phyloP scores from a whole-genome alignment of 768 basidiomycete species.

The Trametes cinnabarina region DNA sequence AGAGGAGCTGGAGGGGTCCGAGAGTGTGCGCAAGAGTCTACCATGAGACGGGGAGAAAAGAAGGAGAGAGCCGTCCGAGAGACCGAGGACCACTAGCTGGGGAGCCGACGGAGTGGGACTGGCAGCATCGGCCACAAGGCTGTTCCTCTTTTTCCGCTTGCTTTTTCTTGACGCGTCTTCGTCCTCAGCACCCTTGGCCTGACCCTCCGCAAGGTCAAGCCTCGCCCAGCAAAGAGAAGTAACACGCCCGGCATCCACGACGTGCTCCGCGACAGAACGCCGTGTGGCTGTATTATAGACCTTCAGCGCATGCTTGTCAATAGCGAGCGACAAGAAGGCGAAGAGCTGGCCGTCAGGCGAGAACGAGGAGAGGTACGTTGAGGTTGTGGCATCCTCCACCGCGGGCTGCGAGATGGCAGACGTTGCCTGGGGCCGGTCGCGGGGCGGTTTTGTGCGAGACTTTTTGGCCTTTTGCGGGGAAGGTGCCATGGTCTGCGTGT shows the following conservation, averaged over 20 bases:
- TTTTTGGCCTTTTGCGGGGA: constrained; percentile 47
- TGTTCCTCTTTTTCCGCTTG: constrained; percentile 48
- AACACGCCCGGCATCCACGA: constrained; percentile 53
- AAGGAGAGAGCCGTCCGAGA: constrained; percentile 56
- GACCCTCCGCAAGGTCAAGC: constrained; percentile 30
- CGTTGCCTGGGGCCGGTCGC: constrained; percentile 51
- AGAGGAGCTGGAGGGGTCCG: constrained; percentile 53
- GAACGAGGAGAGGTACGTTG: constrained; percentile 52
- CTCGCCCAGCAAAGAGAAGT: constrained; percentile 53
- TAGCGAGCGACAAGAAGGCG: constrained; percentile 59
- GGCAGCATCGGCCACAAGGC: constrained; percentile 28
- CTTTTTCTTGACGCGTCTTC: constrained; percentile 43
- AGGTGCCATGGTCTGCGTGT: constrained; percentile 20
- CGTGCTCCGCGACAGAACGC: constrained; percentile 56
- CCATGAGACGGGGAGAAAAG: constrained; percentile 65
- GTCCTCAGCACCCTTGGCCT: constrained; percentile 25
- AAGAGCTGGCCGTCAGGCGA: constrained; percentile 56
- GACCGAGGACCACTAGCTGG: constrained; percentile 53
- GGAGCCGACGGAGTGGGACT: constrained; percentile 31
- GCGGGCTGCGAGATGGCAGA: constrained; percentile 56
- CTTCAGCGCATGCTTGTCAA: constrained; percentile 71
- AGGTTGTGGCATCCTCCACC: constrained; percentile 45
- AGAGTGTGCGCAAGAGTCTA: constrained; percentile 51
- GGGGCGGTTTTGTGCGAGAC: constrained; percentile 49
- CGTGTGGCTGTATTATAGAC: constrained; percentile 59